These are phyloP conservation scores for Amphichorda felina DNA, from an alignment of 2,329 filamentous ascomycete species.

Conservation along the genomic window DNA sequence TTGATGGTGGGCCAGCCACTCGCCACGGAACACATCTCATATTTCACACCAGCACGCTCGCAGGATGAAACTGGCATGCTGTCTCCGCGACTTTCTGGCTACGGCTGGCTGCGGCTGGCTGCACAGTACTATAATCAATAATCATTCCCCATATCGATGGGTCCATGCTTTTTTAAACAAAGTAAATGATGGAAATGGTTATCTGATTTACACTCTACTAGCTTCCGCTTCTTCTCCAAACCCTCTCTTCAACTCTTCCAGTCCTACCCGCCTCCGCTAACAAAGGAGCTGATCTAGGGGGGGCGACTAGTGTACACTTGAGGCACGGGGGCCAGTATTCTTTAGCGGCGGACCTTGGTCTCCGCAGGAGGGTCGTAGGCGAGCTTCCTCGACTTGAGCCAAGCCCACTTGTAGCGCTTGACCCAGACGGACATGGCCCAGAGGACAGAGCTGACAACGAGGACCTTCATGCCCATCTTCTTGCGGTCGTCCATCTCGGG, in stretches of 20 bases:
- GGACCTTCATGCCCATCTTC: constrained; percentile 98
- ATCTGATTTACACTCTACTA: constrained; percentile 40
- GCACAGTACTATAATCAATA: too few relatives aligned
- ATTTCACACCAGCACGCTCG: too few relatives aligned
- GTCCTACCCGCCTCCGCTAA: constrained; percentile 26
- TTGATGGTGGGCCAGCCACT: too few relatives aligned
- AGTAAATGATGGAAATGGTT: constrained; percentile 24
- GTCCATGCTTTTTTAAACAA: constrained; percentile 3
- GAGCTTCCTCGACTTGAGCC: constrained; percentile 91
- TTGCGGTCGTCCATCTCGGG: constrained; percentile 99
- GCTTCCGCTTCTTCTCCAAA: constrained; percentile 15
- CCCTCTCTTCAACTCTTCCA: constrained; percentile 11
- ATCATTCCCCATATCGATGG: too few relatives aligned
- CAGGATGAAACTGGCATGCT: too few relatives aligned
- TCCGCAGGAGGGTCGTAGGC: constrained; percentile 67
- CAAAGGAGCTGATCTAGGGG: constrained; percentile 28
- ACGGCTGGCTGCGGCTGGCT: too few relatives aligned
- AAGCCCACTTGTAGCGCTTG: constrained; percentile 99
- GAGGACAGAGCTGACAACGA: constrained; percentile 67
- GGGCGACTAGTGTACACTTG: constrained; percentile 31
- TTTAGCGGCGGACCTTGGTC: constrained; percentile 34
- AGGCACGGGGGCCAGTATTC: constrained; percentile 6
- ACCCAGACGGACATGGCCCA: constrained; percentile 90
- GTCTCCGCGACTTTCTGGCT: too few relatives aligned
- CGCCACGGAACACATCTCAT: too few relatives aligned